Conservation (phyloP, 179 eudicot species). For the Amaranthus tricolor region DNA sequence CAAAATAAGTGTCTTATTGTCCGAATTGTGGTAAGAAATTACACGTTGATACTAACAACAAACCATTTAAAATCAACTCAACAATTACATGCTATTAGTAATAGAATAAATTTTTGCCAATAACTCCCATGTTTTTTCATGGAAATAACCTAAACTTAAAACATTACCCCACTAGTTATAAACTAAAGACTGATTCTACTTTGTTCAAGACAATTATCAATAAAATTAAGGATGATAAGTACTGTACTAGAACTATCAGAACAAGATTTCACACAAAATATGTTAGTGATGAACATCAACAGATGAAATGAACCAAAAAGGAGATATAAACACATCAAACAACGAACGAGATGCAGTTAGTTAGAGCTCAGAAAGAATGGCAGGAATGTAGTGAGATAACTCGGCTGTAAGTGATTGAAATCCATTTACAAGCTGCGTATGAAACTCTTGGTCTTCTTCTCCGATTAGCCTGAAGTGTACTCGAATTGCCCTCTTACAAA, state of each 20-base stretch:
- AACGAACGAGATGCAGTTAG: neutral
- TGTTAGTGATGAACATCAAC: constrained; percentile 4
- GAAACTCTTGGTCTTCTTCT: constrained; percentile 98
- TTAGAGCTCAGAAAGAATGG: constrained; percentile 92
- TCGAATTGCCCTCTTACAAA: constrained; percentile 96
- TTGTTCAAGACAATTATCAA: no score
- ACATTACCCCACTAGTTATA: no score
- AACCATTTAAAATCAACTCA: no score
- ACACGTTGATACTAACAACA: no score
- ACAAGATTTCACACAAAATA: constrained; percentile 11
- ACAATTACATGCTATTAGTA: no score
- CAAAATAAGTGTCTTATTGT: no score
- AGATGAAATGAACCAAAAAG: neutral
- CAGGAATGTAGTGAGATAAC: constrained; percentile 95
- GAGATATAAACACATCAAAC: constrained; percentile 16
- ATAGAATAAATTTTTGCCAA: no score
- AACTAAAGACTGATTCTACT: no score
- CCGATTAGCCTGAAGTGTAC: constrained; percentile 97
- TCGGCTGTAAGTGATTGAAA: constrained; percentile 98
- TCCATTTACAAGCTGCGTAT: constrained; percentile 95
- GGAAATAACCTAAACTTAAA: no score
- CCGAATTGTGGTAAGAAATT: no score
- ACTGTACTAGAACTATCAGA: neutral
- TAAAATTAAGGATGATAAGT: neutral
- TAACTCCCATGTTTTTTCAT: no score